Evolutionary conservation across 1,139 yeast genomes (phyloP), one percentile per base, ranked within the genome.

Genomic region (Barnettozyma hawaiiensis): DNA sequence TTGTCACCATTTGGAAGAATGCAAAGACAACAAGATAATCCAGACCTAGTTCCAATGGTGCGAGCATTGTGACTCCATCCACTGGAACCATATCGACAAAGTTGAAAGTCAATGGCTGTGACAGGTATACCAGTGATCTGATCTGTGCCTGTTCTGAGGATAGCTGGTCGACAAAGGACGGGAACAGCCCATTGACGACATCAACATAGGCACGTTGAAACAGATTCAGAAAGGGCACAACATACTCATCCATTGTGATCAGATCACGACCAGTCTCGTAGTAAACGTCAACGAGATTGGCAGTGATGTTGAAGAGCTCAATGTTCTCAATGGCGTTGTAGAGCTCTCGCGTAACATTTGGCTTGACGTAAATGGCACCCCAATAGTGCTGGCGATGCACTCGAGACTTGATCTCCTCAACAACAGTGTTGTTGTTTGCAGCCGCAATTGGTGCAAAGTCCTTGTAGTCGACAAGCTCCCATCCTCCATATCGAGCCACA

Each of bases 1-100:
- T 79, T 57, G 80, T 70, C 41, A 78, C 70, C 51, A 78, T 69
- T 51, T 76, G 81, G 62, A 73, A 71, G 48, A 75, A 69, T 1
- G 94, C 78, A 45, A 85, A 65, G 55, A 85, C 77, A 47, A 85
- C 73, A 57, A 82, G 67, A 60, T 78, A 85, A 56, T 85, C 81
- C 42, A 82, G 67, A 24, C 95, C 95, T 47, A 85, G 76, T 57
- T 81, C 85, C 9, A 78, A 62, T 1, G 89, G 85, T 1, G 85
- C 86, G 20, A 70, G 53, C 19, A 79, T 57, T 5, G 75, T 77
- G 1, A 77, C 64, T 48, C 73, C 66, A 2, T 64, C 63, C 40
- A 62, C 67, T 0, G 85, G 84, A 10, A 69, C 66, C 38, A 66
- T 59, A 59, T 82, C 89, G 9, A 54, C 49, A 41, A 56, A 63